Base-by-base conservation (phyloP, 1,139 yeast genomes). In the Pichia sorboxylosa region DNA sequence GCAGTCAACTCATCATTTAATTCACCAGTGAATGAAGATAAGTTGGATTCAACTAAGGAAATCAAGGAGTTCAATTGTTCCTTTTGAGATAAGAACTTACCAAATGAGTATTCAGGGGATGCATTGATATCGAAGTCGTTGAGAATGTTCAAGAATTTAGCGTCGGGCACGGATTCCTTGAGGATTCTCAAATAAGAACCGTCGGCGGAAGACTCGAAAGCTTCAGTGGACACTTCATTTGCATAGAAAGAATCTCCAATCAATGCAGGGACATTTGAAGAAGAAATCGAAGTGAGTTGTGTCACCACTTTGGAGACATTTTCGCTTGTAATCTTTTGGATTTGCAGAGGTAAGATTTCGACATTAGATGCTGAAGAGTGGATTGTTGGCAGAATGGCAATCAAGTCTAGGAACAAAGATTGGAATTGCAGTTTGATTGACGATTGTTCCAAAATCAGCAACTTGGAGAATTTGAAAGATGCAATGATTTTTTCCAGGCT, bases 91-190 rank as follows among this genome's bases (percentile, higher is more conserved):
- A 85, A 58, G 49, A 65, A 84, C 24, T 73, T 62, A 55, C 98
- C 98, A 45, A 69, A 83, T 3, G 96, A 95, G 51, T 63, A 85
- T 55, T 85, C 96, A 9, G 97, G 97, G 13, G 74, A 60, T 7
- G 54, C 38, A 21, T 47, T 43, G 25, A 64, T 63, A 55, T 83
- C 81, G 52, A 81, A 64, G 28, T 85, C 57, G 33, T 68, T 63
- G 43, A 83, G 61, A 33, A 66, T 63, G 15, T 59, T 51, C 11
- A 41, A 31, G 10, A 65, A 57, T 49, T 76, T 77, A 20, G 46
- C 42, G 32, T 44, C 42, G 10, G 24, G 11, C 13, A 19, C 24
- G 11, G 82, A 63, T 55, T 85, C 94, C 30, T 66, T 58, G 46
- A 87, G 66, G 24, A 87, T 73, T 52, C 77, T 79, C 44, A 77